These are phyloP conservation scores for Chlorella sp. DNA, from an alignment of 139 green algal species.

Conservation along the genomic window DNA sequence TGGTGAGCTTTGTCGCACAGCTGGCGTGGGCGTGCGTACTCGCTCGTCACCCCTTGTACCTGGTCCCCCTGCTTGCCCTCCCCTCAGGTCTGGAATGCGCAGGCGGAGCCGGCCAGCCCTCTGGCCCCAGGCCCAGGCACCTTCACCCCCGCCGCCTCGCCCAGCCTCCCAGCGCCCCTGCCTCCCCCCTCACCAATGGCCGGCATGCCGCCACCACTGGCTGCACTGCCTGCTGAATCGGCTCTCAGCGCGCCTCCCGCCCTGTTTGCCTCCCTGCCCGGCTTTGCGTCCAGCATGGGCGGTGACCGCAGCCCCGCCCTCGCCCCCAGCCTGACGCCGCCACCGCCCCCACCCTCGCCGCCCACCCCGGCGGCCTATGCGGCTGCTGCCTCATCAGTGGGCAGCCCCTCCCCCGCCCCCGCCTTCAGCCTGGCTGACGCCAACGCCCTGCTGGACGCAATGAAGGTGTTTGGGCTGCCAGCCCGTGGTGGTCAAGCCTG, in stretches of 20 bases:
- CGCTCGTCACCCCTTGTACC: too few relatives aligned
- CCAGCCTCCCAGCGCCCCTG: background rate
- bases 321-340: background rate
- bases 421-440: background rate
- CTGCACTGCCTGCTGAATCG: background rate
- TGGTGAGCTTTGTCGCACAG: too few relatives aligned
- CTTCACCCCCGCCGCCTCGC: background rate
- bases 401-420: background rate
- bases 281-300: background rate
- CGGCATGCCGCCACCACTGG: background rate
- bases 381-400: background rate
- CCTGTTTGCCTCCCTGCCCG: background rate
- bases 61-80: background rate
- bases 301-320: background rate
- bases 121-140: background rate
- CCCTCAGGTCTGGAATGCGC: constrained; percentile 10
- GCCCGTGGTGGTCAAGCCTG: background rate
- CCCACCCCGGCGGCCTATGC: too few relatives aligned
- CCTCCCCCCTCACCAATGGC: background rate
- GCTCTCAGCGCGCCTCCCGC: background rate
- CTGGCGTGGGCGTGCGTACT: too few relatives aligned
- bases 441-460: constrained; percentile 1
- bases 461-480: background rate
- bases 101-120: background rate
- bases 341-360: too few relatives aligned